phyloP scores from a whole-genome alignment of 495 filamentous ascomycete species.

The Aspergillus panamensis region DNA sequence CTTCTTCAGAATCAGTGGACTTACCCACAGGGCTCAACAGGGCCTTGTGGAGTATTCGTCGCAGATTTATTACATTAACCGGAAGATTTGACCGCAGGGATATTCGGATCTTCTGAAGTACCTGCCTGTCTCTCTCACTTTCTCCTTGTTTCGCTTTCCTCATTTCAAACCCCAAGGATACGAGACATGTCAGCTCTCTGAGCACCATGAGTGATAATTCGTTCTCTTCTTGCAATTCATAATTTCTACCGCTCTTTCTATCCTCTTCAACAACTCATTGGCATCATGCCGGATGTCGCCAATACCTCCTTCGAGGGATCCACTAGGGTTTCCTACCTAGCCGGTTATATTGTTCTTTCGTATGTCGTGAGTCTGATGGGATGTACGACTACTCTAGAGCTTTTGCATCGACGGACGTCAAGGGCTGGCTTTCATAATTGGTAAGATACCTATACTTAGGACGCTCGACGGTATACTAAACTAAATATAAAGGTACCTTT shows the following conservation, averaged over 20 bases:
- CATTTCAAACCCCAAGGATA: background rate
- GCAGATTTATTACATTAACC: conserved; percentile 7
- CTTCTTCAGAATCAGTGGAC: conserved; percentile 6
- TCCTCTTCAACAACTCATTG: conserved; percentile 4
- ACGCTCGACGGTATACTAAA: background rate
- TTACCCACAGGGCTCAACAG: background rate
- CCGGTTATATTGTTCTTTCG: conserved; percentile 66
- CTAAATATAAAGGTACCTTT: conserved; percentile 55
- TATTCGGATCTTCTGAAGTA: conserved; percentile 2
- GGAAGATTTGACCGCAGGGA: conserved; percentile 1
- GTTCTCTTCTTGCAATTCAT: conserved; percentile 3
- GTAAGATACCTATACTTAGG: conserved; percentile 34
- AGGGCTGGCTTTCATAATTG: conserved; percentile 66
- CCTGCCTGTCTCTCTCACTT: background rate
- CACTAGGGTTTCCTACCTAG: conserved; percentile 46
- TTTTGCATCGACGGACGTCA: conserved; percentile 73
- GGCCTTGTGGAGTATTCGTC: conserved; percentile 10
- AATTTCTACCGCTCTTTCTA: background rate
- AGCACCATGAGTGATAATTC: background rate
- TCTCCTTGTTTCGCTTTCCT: background rate
- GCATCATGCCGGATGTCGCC: conserved; percentile 24
- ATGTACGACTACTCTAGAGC: conserved; percentile 71
- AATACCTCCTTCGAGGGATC: conserved; percentile 3
- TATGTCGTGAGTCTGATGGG: conserved; percentile 77
- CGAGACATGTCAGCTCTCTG: conserved; percentile 3